Percentiles rank a stretch among this genome's conserved stretches.
These are phyloP conservation scores for Golubevia sp. DNA, from an alignment of 1,284 basidiomycete genomes.

Conservation along the genomic window DNA sequence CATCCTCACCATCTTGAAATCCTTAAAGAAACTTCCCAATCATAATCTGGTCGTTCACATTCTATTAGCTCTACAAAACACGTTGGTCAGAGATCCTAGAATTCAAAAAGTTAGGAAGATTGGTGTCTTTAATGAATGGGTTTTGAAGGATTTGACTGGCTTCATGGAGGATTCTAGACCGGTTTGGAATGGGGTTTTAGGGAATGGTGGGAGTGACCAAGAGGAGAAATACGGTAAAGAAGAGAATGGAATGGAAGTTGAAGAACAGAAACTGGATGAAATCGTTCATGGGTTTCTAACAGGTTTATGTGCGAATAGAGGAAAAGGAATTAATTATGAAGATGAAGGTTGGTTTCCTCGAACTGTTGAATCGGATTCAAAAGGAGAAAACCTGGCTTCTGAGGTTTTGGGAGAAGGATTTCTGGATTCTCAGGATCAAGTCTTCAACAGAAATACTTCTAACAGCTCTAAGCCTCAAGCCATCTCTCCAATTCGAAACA, in stretches of 20 bases:
- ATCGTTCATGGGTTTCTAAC: constrained; percentile 54
- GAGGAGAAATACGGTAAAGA: background rate
- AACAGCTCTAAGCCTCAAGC: constrained; percentile 1
- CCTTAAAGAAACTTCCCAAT: too few species aligned
- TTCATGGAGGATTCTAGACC: background rate
- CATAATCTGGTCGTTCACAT: constrained; percentile 6
- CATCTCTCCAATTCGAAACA: constrained; percentile 42
- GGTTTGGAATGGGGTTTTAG: background rate
- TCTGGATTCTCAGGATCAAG: background rate
- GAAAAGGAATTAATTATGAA: constrained; percentile 50
- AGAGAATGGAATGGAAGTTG: constrained; percentile 4
- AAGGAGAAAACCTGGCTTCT: too few species aligned
- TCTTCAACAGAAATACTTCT: background rate
- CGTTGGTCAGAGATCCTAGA: constrained; percentile 35
- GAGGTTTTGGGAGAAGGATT: background rate
- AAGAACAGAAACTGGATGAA: constrained; percentile 35
- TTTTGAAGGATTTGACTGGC: constrained; percentile 30
- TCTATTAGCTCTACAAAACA: constrained; percentile 31
- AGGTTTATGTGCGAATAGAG: constrained; percentile 48
- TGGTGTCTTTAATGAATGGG: constrained; percentile 44
- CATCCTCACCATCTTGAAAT: too few species aligned
- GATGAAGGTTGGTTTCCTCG: constrained; percentile 54
- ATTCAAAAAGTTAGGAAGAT: constrained; percentile 40
- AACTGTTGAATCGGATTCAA: background rate
- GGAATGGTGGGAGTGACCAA: background rate